These are phyloP conservation scores for Clavariopsis aquatica DNA, from an alignment of 495 filamentous ascomycete species.

Conservation along the genomic window DNA sequence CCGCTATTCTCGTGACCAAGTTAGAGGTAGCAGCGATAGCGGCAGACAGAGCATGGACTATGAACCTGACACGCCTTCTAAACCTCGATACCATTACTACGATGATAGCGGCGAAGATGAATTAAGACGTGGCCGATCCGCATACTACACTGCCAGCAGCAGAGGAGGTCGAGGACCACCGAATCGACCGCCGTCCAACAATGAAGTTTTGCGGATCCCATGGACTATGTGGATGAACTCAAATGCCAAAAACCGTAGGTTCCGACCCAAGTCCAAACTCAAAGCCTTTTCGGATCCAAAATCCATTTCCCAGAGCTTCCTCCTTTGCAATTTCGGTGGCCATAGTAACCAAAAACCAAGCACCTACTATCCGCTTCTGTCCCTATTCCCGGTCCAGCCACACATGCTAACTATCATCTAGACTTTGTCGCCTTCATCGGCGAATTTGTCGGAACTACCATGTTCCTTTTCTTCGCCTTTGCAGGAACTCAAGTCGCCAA, in stretches of 20 bases:
- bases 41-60: constrained; percentile 16
- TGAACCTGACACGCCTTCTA: constrained; percentile 18
- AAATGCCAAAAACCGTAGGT: constrained; percentile 30
- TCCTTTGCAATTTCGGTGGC: neutral
- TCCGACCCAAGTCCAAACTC: neutral
- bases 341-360: neutral
- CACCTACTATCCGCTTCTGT: neutral
- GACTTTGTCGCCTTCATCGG: constrained; percentile 37
- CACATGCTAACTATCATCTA: constrained; percentile 19
- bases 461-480: constrained; percentile 43
- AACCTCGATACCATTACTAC: constrained; percentile 17
- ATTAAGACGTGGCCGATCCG: neutral
- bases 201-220: constrained; percentile 29
- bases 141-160: neutral
- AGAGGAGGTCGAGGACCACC: constrained; percentile 20
- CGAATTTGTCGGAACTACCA: constrained; percentile 39
- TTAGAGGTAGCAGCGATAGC: constrained; percentile 5
- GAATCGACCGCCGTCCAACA: constrained; percentile 3
- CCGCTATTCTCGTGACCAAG: neutral
- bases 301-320: neutral
- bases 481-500: constrained; percentile 34
- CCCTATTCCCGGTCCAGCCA: constrained; percentile 5
- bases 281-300: neutral
- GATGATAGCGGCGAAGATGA: constrained; percentile 9
- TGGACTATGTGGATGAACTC: constrained; percentile 36